phyloP scores from a whole-genome alignment of 1,284 basidiomycete genomes.

The Leccinum solheimii region DNA sequence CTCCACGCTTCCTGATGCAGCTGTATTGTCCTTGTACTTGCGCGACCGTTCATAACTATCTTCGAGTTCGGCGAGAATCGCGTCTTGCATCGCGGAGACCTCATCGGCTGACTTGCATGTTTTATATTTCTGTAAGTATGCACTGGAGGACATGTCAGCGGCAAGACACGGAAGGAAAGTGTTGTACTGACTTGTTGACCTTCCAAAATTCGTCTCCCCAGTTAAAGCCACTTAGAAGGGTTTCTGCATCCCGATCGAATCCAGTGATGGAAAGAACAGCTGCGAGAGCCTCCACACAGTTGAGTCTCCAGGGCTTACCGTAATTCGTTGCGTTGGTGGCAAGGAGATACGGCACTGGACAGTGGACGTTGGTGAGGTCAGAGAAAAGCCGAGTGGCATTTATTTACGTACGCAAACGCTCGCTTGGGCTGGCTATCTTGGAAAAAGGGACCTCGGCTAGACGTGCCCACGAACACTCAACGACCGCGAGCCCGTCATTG shows the following conservation, averaged over 20 bases:
- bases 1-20: conserved; percentile 17
- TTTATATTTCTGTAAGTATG: conserved; percentile 71
- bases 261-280: conserved; percentile 92
- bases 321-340: conserved; percentile 96
- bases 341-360: conserved; percentile 84
- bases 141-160: conserved; percentile 35
- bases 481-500: conserved; percentile 84
- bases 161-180: neutral
- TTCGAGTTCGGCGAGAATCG: conserved; percentile 76
- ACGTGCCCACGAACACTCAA: conserved; percentile 97
- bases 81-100: conserved; percentile 65
- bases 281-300: conserved; percentile 91
- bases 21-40: conserved; percentile 17
- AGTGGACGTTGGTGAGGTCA: conserved; percentile 2
- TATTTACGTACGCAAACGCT: conserved; percentile 74
- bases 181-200: conserved; percentile 65
- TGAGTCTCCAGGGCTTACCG: conserved; percentile 89
- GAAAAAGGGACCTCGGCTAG: conserved; percentile 92
- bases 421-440: conserved; percentile 92
- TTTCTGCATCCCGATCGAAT: conserved; percentile 77
- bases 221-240: conserved; percentile 75
- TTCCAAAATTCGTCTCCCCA: conserved; percentile 87
- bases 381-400: neutral
- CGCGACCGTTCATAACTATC: conserved; percentile 28
- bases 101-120: conserved; percentile 68